A percentile compares a stretch with the other conserved stretches of the same genome.
These are phyloP conservation scores for Saccharomycopsis vini DNA, from an alignment of 805 yeast genomes.

Conservation along the genomic window DNA sequence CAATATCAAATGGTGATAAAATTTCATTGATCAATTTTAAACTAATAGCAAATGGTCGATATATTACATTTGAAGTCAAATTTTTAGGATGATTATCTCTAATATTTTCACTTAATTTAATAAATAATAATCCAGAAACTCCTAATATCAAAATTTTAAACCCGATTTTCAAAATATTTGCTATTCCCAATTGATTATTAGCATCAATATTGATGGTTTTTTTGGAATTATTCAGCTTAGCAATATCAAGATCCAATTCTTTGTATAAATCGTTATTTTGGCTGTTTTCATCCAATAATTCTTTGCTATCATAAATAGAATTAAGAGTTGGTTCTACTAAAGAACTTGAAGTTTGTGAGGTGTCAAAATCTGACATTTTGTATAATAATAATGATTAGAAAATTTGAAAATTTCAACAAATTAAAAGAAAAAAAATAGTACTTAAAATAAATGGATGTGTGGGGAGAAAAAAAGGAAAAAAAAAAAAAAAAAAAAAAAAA, in stretches of 20 bases:
- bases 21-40: conserved; percentile 1
- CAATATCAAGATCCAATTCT: conserved; percentile 9
- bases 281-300: conserved; percentile 13
- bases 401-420: background rate
- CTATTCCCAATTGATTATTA: too few relatives aligned
- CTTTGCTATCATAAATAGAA: conserved; percentile 14
- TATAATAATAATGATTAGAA: background rate
- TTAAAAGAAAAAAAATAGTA: background rate
- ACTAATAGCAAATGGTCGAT: conserved; percentile 9
- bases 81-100: conserved; percentile 13
- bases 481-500: too few relatives aligned
- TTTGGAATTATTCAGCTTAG: too few relatives aligned
- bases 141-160: conserved; percentile 9
- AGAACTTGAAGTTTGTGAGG: background rate
- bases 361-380: background rate
- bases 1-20: too few relatives aligned
- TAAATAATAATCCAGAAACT: conserved; percentile 14
- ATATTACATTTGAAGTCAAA: conserved; percentile 10
- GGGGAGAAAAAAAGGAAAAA: background rate
- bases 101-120: conserved; percentile 10
- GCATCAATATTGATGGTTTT: too few relatives aligned
- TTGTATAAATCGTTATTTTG: conserved; percentile 11
- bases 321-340: conserved; percentile 13
- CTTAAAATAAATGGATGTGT: background rate
- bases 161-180: too few relatives aligned